phyloP scores from a whole-genome alignment of 2,329 filamentous ascomycete genomes.

The Arthrinium phaeospermum region DNA sequence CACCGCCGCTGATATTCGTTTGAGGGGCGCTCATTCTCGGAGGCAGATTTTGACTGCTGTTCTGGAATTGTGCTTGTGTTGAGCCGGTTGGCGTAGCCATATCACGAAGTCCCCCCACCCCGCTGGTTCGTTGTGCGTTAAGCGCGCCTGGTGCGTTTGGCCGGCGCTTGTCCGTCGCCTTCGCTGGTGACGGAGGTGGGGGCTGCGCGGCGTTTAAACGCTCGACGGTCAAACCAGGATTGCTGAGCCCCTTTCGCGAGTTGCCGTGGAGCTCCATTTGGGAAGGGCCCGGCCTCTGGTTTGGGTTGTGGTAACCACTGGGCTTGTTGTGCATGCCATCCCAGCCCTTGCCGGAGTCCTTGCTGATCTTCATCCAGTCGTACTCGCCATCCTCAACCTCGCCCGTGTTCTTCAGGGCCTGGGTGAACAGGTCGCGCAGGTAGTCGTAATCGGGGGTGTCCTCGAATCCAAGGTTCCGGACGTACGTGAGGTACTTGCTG shows the following conservation, averaged over 20 bases:
- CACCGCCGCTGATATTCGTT: constrained; percentile 56
- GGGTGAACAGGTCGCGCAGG: constrained; percentile 92
- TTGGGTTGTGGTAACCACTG: constrained; percentile 74
- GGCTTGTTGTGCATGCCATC: constrained; percentile 79
- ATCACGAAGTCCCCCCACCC: constrained; percentile 74
- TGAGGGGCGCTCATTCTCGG: constrained; percentile 63
- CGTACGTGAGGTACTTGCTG: constrained; percentile 96
- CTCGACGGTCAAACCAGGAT: constrained; percentile 75
- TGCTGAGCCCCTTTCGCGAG: constrained; percentile 69
- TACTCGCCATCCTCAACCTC: constrained; percentile 98
- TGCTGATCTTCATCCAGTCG: constrained; percentile 99
- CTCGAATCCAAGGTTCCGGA: constrained; percentile 97
- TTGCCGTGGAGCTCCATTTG: constrained; percentile 83
- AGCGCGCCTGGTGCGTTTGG: constrained; percentile 79
- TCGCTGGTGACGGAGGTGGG: constrained; percentile 84
- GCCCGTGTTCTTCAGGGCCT: constrained; percentile 91
- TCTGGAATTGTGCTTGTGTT: constrained; percentile 95
- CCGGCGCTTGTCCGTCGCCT: constrained; percentile 80
- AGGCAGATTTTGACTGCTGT: constrained; percentile 87
- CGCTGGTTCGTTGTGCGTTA: constrained; percentile 78
- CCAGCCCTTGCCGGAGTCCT: constrained; percentile 84
- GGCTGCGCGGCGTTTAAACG: constrained; percentile 95
- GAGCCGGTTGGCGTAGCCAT: constrained; percentile 85
- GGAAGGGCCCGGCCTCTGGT: constrained; percentile 79
- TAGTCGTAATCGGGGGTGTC: constrained; percentile 99